Percentiles rank a stretch among this genome's conserved stretches.
phyloP scores from a whole-genome alignment of 805 yeast genomes.

The Vanderwaltozyma verrucispora region DNA sequence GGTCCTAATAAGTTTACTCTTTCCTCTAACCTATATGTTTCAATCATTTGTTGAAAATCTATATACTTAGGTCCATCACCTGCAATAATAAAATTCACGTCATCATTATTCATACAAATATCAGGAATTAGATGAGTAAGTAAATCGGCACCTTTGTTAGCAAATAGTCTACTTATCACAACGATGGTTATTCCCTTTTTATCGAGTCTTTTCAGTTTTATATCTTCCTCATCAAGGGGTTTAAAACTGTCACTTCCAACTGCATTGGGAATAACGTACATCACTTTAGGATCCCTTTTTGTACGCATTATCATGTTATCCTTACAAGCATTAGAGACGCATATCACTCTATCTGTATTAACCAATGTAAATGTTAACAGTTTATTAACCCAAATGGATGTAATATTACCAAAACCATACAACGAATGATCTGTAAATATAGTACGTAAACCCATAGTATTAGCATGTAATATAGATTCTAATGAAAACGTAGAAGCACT shows the following conservation, averaged over 20 bases:
- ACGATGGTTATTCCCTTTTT: conserved; percentile 63
- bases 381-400: conserved; percentile 79
- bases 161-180: conserved; percentile 81
- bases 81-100: conserved; percentile 75
- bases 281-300: conserved; percentile 60
- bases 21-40: conserved; percentile 73
- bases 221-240: conserved; percentile 27
- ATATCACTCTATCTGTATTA: conserved; percentile 87
- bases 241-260: conserved; percentile 73
- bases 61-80: conserved; percentile 96
- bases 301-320: conserved; percentile 91
- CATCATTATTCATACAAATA: conserved; percentile 52
- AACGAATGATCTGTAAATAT: conserved; percentile 94
- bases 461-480: conserved; percentile 85
- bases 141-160: conserved; percentile 94
- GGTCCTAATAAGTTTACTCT: conserved; percentile 79
- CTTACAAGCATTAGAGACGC: conserved; percentile 93
- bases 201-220: conserved; percentile 2
- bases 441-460: conserved; percentile 85
- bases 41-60: conserved; percentile 93
- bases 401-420: conserved; percentile 85
- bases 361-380: conserved; percentile 70
- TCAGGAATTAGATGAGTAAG: conserved; percentile 76
- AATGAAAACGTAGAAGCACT: conserved; percentile 78
- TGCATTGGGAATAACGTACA: conserved; percentile 94